Evolutionary conservation across 1,284 basidiomycete genomes (phyloP).

Genomic region (Boletus semigastroideus): DNA sequence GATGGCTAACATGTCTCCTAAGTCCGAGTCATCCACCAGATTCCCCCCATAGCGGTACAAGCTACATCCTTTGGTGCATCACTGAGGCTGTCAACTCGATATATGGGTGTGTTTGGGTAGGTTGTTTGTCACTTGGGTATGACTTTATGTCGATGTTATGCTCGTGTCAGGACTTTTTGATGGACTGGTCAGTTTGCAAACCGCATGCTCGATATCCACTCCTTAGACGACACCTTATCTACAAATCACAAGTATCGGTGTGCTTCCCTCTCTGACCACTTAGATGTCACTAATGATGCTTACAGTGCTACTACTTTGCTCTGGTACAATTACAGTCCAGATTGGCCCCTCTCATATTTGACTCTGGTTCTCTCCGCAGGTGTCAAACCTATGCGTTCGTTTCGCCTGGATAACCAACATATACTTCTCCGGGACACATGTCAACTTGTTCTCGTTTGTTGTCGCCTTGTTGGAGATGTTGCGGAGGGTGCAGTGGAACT

Average conservation of each 20-base stretch:
- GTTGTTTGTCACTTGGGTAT: constrained; percentile 19
- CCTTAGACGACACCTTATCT: constrained; percentile 76
- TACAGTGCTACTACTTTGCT: constrained; percentile 73
- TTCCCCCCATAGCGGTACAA: constrained; percentile 39
- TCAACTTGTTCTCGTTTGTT: constrained; percentile 65
- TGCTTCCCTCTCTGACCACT: constrained; percentile 27
- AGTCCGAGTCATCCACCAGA: constrained; percentile 2
- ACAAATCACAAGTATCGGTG: constrained; percentile 59
- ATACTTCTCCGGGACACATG: constrained; percentile 50
- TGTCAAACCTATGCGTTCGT: constrained; percentile 73
- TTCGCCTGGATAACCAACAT: constrained; percentile 86
- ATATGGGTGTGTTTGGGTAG: constrained; percentile 81
- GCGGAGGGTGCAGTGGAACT: too few species aligned
- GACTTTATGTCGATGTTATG: not conserved
- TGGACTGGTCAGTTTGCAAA: constrained; percentile 82
- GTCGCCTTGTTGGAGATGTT: constrained; percentile 73
- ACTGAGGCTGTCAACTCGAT: constrained; percentile 62
- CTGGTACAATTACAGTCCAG: constrained; percentile 46
- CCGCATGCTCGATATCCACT: constrained; percentile 57
- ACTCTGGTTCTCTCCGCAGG: constrained; percentile 37
- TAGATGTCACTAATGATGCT: not conserved
- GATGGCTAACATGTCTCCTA: constrained; percentile 2
- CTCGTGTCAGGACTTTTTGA: constrained; percentile 61
- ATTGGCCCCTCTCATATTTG: not conserved
- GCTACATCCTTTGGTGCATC: constrained; percentile 67